Evolutionary conservation across 768 basidiomycete genomes (phyloP).

Genomic region (Russula earlei): DNA sequence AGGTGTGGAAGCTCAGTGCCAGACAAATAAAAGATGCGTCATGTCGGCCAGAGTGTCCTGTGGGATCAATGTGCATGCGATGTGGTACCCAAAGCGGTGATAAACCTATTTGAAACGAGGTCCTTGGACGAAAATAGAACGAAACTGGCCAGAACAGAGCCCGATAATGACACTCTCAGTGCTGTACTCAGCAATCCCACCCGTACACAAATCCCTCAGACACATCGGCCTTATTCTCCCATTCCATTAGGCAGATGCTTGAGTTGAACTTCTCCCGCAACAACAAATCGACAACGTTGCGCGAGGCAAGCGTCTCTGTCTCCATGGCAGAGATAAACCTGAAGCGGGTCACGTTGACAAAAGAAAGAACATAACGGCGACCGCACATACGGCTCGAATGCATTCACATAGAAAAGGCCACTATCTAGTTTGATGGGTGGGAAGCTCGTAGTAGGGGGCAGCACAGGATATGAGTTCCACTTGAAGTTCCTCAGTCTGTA

Average conservation of each 20-base stretch:
- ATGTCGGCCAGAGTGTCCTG: no score
- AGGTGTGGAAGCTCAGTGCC: no score
- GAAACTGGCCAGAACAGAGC: no score
- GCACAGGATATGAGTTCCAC: slow-evolving; percentile 77
- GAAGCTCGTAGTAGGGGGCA: slow-evolving; percentile 57
- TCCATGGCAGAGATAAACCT: slow-evolving; percentile 92
- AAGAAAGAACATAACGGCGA: neutral
- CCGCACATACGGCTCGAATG: slow-evolving; percentile 72
- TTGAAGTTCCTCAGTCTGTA: slow-evolving; percentile 23
- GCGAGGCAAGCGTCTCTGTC: slow-evolving; percentile 74
- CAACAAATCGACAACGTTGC: slow-evolving; percentile 75
- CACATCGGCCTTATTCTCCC: neutral
- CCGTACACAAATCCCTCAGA: neutral
- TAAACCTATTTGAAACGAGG: no score
- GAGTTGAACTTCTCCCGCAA: slow-evolving; percentile 62
- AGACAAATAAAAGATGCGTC: no score
- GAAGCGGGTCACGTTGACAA: neutral
- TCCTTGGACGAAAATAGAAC: no score
- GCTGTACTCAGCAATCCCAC: neutral
- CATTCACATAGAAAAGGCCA: slow-evolving; percentile 85
- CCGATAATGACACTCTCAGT: no score
- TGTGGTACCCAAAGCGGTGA: no score
- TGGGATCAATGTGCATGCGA: no score
- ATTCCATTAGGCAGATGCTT: slow-evolving; percentile 50
- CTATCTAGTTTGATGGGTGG: slow-evolving; percentile 70